Evolutionary conservation across 139 green algal species (phyloP), one percentile per base, ranked within the genome.

Genomic region (Bryopsis sp.): DNA sequence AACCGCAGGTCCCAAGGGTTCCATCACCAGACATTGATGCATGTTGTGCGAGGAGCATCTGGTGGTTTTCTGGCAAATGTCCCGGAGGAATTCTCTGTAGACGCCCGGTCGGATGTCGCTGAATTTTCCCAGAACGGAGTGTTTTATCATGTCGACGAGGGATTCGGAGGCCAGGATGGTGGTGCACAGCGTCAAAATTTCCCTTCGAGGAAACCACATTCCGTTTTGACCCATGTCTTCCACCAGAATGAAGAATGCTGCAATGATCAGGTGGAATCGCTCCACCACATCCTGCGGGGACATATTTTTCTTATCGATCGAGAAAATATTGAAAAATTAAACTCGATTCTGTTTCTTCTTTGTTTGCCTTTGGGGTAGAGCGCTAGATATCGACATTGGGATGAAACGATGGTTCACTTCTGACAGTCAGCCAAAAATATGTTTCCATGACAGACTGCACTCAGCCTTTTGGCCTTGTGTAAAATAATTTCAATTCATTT

Each of bases 101-200:
- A 95, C 82, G 2, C 86, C 88, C 1, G 89, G 89, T 29, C 84
- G 77, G 33, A 95, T 83, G 48, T 93, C 84, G 61, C 90, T 93
- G 74, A 95, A 95, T 79, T 95, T 95, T 60, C 84, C 86, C 48
- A 96, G 72, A 38, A 95, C 88, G 2, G 90, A 84, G 64, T 96
- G 90, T 80, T 96, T 96, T 28, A 84, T 76, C 1, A 95, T 71
- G 72, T 96, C 90, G 33, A 95, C 93, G 19, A 86, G 72, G 28
- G 46, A 61, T 39, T 74, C 70, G 58, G 59, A 47, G 15, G 48
- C 43, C 22, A 76, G 35, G 64, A 76, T 80, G 48, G 38, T 19
- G 7, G 47, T 5, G 39, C 39, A 68, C 22, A 76, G 61, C 47
- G 34, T 67, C 5, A 86, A 74, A 70, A 88, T 74, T 47, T 78